These are phyloP conservation scores for Rhodomyrtus tomentosa DNA, from an alignment of 345 rosid genomes.

Conservation along the genomic window DNA sequence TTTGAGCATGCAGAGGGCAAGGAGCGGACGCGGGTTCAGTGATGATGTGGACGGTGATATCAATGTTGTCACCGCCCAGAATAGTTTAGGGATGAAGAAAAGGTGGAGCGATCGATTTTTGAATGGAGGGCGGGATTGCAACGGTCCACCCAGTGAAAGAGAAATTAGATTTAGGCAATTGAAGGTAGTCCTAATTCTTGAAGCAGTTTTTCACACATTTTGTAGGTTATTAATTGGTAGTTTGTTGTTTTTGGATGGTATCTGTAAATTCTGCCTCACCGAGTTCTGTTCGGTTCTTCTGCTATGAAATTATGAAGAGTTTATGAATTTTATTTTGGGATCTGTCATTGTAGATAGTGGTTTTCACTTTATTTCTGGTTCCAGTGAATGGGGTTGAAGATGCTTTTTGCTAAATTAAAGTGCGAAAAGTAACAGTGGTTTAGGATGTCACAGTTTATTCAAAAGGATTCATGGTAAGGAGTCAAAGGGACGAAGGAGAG, in stretches of 20 bases:
- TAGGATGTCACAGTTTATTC: neutral
- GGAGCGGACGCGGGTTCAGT: constrained; percentile 1
- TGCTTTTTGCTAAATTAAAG: neutral
- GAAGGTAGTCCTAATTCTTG: neutral
- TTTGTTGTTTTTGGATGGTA: neutral
- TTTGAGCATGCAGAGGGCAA: neutral
- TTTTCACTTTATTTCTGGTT: neutral
- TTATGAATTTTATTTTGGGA: neutral
- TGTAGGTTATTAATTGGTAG: neutral
- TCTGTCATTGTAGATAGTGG: neutral
- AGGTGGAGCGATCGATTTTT: neutral
- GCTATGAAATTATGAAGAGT: neutral
- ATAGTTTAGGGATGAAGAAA: neutral
- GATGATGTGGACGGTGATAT: constrained; percentile 1
- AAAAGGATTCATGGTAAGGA: neutral
- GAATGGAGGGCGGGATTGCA: neutral
- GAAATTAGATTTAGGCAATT: neutral
- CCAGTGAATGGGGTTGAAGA: neutral
- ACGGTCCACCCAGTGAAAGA: neutral
- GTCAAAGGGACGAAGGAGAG: neutral
- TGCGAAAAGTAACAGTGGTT: neutral
- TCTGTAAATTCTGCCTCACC: neutral
- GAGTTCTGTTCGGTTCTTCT: neutral
- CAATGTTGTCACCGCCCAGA: neutral
- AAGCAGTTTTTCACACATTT: neutral